phyloP scores from a whole-genome alignment of 129 eudicot species.

The Tagetes erecta region DNA sequence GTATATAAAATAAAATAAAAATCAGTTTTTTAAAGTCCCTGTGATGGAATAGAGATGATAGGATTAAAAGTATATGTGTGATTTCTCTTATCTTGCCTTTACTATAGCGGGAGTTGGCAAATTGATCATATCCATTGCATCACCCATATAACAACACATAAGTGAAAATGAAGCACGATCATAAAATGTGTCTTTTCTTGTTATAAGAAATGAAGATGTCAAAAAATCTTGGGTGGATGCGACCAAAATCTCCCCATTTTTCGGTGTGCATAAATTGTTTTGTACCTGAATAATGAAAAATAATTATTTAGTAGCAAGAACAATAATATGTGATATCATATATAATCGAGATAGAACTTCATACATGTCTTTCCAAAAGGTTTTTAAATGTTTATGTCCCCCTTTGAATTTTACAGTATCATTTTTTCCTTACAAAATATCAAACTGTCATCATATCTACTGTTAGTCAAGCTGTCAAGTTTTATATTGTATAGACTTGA shows the following conservation, averaged over 20 bases:
- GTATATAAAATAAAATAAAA: not conserved
- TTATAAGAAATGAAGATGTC: conserved; percentile 86
- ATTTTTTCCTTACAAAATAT: no score
- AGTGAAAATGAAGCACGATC: conserved; percentile 87
- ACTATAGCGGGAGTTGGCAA: conserved; percentile 89
- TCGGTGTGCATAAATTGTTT: conserved; percentile 95
- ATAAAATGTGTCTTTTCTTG: conserved; percentile 93
- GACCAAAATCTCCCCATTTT: conserved; percentile 93
- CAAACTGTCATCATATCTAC: no score
- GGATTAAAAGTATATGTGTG: not conserved
- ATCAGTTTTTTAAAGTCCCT: not conserved
- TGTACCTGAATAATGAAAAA: conserved; percentile 66
- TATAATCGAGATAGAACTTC: not conserved
- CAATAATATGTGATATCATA: not conserved
- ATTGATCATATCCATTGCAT: conserved; percentile 86
- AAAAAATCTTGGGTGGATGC: conserved; percentile 97
- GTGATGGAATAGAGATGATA: not conserved
- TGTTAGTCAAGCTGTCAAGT: no score
- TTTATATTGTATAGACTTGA: no score
- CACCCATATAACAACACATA: conserved; percentile 93
- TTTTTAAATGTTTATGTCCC: not conserved
- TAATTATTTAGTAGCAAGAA: not conserved
- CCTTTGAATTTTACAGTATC: not conserved
- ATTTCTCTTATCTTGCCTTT: conserved; percentile 50
- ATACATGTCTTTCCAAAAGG: not conserved